These are phyloP conservation scores for Papilionanthe hybrid DNA, from an alignment of 116 monocot species.

Conservation along the genomic window DNA sequence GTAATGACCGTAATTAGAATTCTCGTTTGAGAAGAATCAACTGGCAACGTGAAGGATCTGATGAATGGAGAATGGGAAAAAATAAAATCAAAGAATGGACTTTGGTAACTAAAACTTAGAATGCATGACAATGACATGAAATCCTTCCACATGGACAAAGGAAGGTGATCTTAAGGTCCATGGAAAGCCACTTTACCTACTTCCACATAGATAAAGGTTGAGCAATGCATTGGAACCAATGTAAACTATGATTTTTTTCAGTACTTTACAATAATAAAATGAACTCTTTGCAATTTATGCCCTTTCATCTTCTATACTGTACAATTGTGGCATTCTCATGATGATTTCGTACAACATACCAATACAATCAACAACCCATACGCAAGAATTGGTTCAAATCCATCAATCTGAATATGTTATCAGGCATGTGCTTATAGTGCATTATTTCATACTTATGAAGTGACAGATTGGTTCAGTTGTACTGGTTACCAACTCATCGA, in stretches of 20 bases:
- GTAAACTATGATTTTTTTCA: neutral
- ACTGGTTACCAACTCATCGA: neutral
- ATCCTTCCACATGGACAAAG: constrained; percentile 27
- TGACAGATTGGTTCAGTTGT: too few relatives aligned
- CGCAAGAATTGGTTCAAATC: neutral
- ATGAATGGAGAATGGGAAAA: neutral
- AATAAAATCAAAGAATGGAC: constrained; percentile 18
- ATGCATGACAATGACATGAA: constrained; percentile 27
- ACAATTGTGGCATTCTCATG: neutral
- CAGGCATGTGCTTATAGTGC: neutral
- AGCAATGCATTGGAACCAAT: neutral
- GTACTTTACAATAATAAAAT: neutral
- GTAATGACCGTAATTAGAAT: neutral
- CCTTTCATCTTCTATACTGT: neutral
- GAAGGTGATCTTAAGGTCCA: constrained; percentile 58
- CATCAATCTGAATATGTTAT: neutral
- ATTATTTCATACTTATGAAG: neutral
- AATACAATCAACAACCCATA: neutral
- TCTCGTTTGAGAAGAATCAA: constrained; percentile 1
- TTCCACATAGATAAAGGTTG: neutral
- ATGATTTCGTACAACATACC: neutral
- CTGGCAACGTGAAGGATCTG: neutral
- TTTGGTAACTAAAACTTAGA: constrained; percentile 9
- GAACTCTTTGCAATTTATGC: neutral
- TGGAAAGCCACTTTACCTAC: constrained; percentile 2